Base-by-base conservation (phyloP, 495 filamentous ascomycete genomes). In the Aspergillus panamensis region DNA sequence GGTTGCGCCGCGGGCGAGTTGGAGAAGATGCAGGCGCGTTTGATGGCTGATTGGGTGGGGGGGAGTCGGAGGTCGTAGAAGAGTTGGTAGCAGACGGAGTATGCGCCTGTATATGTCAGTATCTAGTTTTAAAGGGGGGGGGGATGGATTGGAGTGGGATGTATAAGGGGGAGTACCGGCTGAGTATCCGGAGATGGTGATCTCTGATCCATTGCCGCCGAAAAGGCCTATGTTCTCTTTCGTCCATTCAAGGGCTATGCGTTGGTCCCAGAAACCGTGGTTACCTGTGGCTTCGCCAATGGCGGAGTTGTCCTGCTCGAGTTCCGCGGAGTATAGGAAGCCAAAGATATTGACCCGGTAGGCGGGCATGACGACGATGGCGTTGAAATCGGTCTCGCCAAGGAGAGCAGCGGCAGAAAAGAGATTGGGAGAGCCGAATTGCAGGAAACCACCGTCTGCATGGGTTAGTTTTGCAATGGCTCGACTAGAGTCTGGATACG, bases 281-380 rank as follows among this genome's bases (percentile, higher is more conserved):
- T 91, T 91, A 20, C 87, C 73, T 3, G 66, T 62, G 6, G 69
- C 66, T 21, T 78, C 72, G 0, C 60, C 59, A 2, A 59, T 66
- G 13, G 80, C 32, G 0, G 82, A 81, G 16, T 82, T 80, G 53
- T 82, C 79, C 2, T 79, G 76, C 13, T 77, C 76, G 20, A 84
- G 29, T 60, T 78, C 77, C 2, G 59, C 53, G 1, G 82, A 84
- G 25, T 84, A 77, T 20, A 89, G 63, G 66, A 90, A 91, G 0
- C 87, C 87, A 25, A 91, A 77, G 0, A 86, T 74, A 10, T 84
- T 84, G 17, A 90, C 69, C 3, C 87, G 81, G 62, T 90, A 90
- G 58, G 85, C 87, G 55, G 87, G 85, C 67, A 82, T 83, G 32
- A 89, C 73, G 17, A 82, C 68, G 16, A 90, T 74, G 39, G 86